Base-by-base conservation (phyloP, 2,329 filamentous ascomycete genomes). In the Mycosphaerella arachidis region DNA sequence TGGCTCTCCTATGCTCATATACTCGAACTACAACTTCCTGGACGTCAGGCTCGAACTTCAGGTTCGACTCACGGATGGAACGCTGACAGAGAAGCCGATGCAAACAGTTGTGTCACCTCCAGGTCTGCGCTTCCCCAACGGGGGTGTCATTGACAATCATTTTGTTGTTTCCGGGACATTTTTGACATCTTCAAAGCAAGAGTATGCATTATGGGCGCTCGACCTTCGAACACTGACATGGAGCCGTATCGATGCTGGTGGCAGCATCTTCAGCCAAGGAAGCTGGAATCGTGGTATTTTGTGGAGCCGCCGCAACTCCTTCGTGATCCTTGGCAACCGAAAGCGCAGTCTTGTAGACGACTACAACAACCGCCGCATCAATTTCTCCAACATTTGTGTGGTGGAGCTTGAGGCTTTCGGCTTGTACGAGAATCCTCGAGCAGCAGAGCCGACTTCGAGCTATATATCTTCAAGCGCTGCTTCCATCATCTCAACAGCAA, bases 81-180 rank as follows among this genome's bases (percentile, higher is more conserved):
- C 86, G 0, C 78, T 99, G 56, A 84, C 86, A 0, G 94, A 99
- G 74, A 92, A 90, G 75, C 85, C 89, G 29, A 97, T 99, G 93
- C 87, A 87, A 18, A 89, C 90, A 18, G 83, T 85, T 6, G 91
- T 92, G 62, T 95, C 92, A 8, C 94, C 94, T 0, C 94, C 94
- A 0, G 94, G 94, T 1, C 81, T 99, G 50, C 87, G 94, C 9
- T 99, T 99, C 70, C 94, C 94, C 1, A 99, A 97, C 65, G 94
- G 94, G 31, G 94, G 92, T 46, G 86, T 99, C 52, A 93, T 97
- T 66, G 93, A 96, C 74, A 93, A 91, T 6, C 90, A 97, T 73
- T 97, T 99, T 70, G 92, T 99, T 48, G 93, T 99, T 24, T 97
- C 92, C 72, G 94, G 94, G 30, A 99, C 94, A 0, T 97, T 97